These are phyloP conservation scores for Erythrophleum fordii DNA, from an alignment of 306 rosid species.

Conservation along the genomic window DNA sequence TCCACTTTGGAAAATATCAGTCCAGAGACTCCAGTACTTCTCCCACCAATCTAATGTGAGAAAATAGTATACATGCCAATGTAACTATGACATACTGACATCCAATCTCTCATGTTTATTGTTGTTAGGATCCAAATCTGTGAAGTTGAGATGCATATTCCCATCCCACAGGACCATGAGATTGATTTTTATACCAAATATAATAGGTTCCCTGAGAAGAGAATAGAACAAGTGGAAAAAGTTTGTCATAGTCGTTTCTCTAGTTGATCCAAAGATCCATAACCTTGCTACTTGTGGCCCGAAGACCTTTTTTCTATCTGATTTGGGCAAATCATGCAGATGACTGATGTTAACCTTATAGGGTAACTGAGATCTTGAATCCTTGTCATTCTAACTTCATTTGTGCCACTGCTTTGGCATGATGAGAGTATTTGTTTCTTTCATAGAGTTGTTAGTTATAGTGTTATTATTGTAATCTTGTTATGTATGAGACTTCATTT, in stretches of 20 bases:
- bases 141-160: not conserved
- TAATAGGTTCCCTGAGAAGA: not conserved
- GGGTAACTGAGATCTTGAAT: constrained; percentile 1
- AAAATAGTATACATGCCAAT: not conserved
- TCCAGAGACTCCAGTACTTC: no score
- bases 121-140: not conserved
- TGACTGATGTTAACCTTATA: not conserved
- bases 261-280: not conserved
- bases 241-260: not conserved
- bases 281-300: not conserved
- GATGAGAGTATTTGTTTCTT: not conserved
- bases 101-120: not conserved
- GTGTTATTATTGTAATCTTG: constrained; percentile 22
- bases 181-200: not conserved
- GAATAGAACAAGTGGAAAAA: not conserved
- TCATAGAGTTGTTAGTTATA: not conserved
- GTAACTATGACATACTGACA: no score
- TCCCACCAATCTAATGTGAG: no score
- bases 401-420: not conserved
- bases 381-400: not conserved
- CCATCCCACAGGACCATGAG: not conserved
- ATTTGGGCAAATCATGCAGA: not conserved
- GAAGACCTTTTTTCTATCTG: not conserved
- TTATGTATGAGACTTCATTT: not conserved
- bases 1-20: no score